These are phyloP conservation scores for Porphyrellus cyaneotinctus DNA, from an alignment of 768 basidiomycete species.

Conservation along the genomic window DNA sequence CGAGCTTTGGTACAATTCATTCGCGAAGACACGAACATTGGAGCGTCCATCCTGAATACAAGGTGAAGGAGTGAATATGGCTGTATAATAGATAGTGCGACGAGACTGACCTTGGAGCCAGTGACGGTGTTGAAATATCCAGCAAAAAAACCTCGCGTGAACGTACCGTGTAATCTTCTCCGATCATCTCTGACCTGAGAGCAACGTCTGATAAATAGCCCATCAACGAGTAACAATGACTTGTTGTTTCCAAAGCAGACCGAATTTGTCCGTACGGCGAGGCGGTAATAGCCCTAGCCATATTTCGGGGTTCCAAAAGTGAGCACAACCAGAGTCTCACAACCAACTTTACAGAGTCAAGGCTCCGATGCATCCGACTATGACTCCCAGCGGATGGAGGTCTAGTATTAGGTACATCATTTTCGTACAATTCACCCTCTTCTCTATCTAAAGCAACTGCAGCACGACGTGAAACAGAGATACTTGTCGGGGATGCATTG, in stretches of 20 bases:
- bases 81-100: background rate
- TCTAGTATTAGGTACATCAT: too few relatives aligned
- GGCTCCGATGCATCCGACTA: too few relatives aligned
- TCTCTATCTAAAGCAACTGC: too few relatives aligned
- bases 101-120: constrained; percentile 73
- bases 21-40: constrained; percentile 89
- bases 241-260: constrained; percentile 97
- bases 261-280: too few relatives aligned
- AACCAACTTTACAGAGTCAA: too few relatives aligned
- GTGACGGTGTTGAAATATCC: constrained; percentile 95
- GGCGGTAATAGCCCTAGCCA: too few relatives aligned
- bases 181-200: constrained; percentile 85
- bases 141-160: constrained; percentile 97
- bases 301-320: too few relatives aligned
- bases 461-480: too few relatives aligned
- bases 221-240: constrained; percentile 11
- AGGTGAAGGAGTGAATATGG: background rate
- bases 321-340: too few relatives aligned
- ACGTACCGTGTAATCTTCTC: constrained; percentile 92
- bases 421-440: too few relatives aligned
- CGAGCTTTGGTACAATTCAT: constrained; percentile 61
- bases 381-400: too few relatives aligned
- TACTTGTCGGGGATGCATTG: too few relatives aligned
- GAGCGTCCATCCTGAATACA: constrained; percentile 81
- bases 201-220: constrained; percentile 17